These are phyloP conservation scores for Psilocybe cyanescens DNA, from an alignment of 768 basidiomycete species.

Conservation along the genomic window DNA sequence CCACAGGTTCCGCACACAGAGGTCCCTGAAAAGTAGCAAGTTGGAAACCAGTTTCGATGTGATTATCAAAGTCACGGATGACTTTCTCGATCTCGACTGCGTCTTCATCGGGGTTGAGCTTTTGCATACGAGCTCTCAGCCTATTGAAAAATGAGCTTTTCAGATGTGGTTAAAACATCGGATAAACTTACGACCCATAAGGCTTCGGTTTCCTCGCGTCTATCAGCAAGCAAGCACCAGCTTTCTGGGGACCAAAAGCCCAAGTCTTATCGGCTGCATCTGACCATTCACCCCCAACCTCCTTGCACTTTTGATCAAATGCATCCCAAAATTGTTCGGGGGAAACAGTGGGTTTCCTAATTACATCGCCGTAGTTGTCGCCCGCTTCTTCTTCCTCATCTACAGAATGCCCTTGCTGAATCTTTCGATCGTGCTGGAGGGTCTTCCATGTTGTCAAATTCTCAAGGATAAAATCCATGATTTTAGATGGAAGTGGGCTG, in stretches of 20 bases:
- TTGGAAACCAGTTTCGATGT: constrained; percentile 94
- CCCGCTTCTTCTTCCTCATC: constrained; percentile 41
- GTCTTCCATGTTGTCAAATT: constrained; percentile 69
- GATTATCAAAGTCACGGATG: constrained; percentile 69
- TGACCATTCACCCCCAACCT: constrained; percentile 86
- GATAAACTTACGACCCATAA: constrained; percentile 57
- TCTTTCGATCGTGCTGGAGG: constrained; percentile 53
- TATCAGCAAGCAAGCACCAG: constrained; percentile 86
- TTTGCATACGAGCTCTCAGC: constrained; percentile 53
- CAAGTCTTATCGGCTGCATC: constrained; percentile 74
- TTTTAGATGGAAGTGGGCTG: constrained; percentile 68
- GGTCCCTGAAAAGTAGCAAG: constrained; percentile 94
- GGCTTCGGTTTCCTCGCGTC: constrained; percentile 60
- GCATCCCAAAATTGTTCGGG: constrained; percentile 83
- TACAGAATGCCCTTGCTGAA: constrained; percentile 28
- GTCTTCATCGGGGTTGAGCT: constrained; percentile 33
- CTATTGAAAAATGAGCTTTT: constrained; percentile 35
- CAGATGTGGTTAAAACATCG: not conserved
- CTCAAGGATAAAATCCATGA: constrained; percentile 78
- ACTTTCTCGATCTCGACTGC: constrained; percentile 37
- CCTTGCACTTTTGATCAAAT: constrained; percentile 63
- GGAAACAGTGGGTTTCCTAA: constrained; percentile 64
- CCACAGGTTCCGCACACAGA: constrained; percentile 92
- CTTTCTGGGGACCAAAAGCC: constrained; percentile 90
- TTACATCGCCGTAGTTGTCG: constrained; percentile 60